Evolutionary conservation across 495 filamentous ascomycete genomes (phyloP), one percentile per base, ranked within the genome.

Genomic region (Penicillium fimorum): DNA sequence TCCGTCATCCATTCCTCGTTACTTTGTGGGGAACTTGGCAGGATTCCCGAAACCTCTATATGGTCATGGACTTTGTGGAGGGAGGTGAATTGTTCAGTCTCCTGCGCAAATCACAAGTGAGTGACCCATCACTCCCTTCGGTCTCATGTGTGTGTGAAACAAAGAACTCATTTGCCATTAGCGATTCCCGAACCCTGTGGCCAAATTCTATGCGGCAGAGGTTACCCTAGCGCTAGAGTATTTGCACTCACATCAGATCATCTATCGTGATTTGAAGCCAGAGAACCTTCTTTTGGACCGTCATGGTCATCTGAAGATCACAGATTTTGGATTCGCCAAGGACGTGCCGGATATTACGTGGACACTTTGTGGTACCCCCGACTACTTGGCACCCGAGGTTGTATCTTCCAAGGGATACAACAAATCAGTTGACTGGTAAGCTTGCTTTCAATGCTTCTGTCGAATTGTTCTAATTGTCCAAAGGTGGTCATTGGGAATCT

Each of bases 11-110:
- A 1, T 98, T 98, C 76, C 79, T 98, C 46, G 92, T 98, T 65
- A 97, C 95, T 3, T 74, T 98, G 44, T 97, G 95, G 95, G 95
- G 95, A 33, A 98, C 94, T 17, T 98, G 96, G 71, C 92, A 97
- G 70, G 95, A 97, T 62, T 81, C 89, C 18, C 87, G 86, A 70
- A 97, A 98, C 68, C 76, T 98, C 20, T 98, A 98, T 79, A 97
- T 98, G 94, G 94, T 98, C 61, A 97, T 98, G 94, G 94, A 97
- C 66, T 98, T 98, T 76, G 90, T 98, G n/a, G 95, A 98, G 72
- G 94, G 94, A 61, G 94, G 94, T 54, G 95, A 98, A 77, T 78
- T 98, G 48, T 98, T 98, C 72, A 97, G 92, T 65, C 70, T 97
- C 61, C 77, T 98, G 53, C 84, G 95, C 55, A 97, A 97, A 74